These are phyloP conservation scores for Fagopyrum tataricum DNA, from an alignment of 148 eudicot genomes.

Conservation along the genomic window DNA sequence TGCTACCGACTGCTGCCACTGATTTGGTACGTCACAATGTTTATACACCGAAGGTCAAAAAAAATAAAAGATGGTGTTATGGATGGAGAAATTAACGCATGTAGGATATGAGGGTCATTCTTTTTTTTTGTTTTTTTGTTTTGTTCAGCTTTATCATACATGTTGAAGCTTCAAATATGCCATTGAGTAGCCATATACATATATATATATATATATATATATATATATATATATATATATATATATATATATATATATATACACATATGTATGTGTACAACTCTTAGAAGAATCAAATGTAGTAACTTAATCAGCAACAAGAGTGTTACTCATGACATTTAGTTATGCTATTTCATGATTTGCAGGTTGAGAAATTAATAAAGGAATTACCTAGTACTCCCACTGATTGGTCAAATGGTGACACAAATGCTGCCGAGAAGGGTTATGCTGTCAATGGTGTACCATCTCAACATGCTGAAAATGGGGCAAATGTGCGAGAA, in stretches of 20 bases:
- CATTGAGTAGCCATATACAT: too few relatives aligned
- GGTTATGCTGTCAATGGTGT: constrained; percentile 57
- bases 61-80: background rate
- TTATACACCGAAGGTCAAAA: background rate
- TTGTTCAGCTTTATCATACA: background rate
- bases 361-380: constrained; percentile 90
- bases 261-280: background rate
- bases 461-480: constrained; percentile 55
- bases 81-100: background rate
- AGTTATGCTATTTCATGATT: background rate
- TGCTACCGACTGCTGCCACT: background rate
- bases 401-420: constrained; percentile 73
- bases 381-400: constrained; percentile 92
- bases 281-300: background rate
- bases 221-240: too few relatives aligned
- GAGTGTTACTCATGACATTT: background rate
- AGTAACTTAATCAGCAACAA: background rate
- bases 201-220: too few relatives aligned
- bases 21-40: background rate
- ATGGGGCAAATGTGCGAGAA: constrained; percentile 76
- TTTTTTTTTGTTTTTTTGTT: background rate
- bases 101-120: background rate
- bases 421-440: constrained; percentile 33
- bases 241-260: too few relatives aligned
- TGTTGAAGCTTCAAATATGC: too few relatives aligned